Evolutionary conservation across 1,284 basidiomycete species (phyloP).

Genomic region (Ustilago trichophora): DNA sequence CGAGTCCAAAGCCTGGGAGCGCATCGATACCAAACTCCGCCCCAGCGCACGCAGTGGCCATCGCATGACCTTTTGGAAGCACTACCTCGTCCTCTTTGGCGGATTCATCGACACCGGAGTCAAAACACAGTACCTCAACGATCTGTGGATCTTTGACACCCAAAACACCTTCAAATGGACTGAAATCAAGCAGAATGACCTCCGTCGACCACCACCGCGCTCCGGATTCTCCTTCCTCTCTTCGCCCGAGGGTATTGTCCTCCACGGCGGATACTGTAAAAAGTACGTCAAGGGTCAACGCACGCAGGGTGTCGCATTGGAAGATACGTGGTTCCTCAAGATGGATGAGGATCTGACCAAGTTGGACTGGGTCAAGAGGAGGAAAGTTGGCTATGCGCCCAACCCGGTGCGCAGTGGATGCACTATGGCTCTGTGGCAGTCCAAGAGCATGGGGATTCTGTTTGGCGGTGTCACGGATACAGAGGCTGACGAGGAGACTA

Average conservation of each 20-base stretch:
- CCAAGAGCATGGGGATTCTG: constrained; percentile 75
- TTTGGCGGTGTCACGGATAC: constrained; percentile 93
- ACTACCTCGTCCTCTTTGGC: constrained; percentile 82
- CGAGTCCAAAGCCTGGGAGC: constrained; percentile 77
- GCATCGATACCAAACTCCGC: constrained; percentile 84
- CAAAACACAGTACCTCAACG: constrained; percentile 82
- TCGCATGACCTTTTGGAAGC: constrained; percentile 89
- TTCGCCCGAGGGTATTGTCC: constrained; percentile 79
- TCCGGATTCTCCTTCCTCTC: constrained; percentile 85
- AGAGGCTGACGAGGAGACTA: constrained; percentile 83
- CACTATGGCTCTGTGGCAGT: constrained; percentile 83
- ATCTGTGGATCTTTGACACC: constrained; percentile 87
- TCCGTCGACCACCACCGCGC: constrained; percentile 51
- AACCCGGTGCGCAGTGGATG: constrained; percentile 73
- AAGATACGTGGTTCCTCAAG: constrained; percentile 91
- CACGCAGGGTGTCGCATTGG: constrained; percentile 84
- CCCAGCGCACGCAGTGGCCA: constrained; percentile 84
- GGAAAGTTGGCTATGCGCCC: constrained; percentile 75
- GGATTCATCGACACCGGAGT: constrained; percentile 84
- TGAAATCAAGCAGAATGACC: constrained; percentile 73
- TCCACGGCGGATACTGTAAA: constrained; percentile 92
- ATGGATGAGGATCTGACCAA: constrained; percentile 65
- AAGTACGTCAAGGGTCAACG: constrained; percentile 87
- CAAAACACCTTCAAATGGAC: constrained; percentile 84
- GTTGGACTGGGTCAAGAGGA: constrained; percentile 83